Evolutionary conservation across 805 yeast genomes (phyloP).

Genomic region (Starmerella apis): DNA sequence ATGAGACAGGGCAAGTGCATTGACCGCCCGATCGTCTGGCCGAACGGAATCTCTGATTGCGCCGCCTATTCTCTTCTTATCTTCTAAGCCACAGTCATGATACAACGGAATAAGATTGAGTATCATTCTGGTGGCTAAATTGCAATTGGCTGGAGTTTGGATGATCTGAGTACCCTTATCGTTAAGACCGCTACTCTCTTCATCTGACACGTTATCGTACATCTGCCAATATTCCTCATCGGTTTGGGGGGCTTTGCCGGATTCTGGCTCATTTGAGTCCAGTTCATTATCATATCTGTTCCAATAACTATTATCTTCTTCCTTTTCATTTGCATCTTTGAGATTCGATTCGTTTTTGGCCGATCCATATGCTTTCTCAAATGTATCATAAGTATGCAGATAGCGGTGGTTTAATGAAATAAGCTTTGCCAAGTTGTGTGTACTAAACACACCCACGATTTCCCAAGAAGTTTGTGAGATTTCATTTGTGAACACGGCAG

Average conservation of each 20-base stretch:
- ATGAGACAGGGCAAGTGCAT: neutral
- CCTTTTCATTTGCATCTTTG: neutral
- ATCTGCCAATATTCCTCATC: slow-evolving; percentile 2
- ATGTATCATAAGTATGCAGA: neutral
- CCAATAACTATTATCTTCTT: neutral
- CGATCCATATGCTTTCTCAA: neutral
- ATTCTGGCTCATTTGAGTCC: neutral
- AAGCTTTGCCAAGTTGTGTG: neutral
- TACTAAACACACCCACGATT: slow-evolving; percentile 18
- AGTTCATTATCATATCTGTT: neutral
- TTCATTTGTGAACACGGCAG: slow-evolving; percentile 16
- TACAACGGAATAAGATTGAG: neutral
- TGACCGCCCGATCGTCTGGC: neutral
- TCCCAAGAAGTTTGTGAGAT: slow-evolving; percentile 19
- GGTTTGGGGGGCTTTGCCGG: neutral
- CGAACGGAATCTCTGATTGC: neutral
- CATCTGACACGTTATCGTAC: neutral
- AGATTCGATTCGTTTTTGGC: too few species aligned
- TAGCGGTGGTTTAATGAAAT: neutral
- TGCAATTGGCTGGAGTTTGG: too few species aligned
- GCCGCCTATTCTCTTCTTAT: neutral
- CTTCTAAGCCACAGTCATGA: neutral
- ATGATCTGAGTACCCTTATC: too few species aligned
- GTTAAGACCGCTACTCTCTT: too few species aligned
- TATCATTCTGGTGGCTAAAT: neutral